phyloP scores from a whole-genome alignment of 2,329 filamentous ascomycete species.

The Aspergillus tubingensis region DNA sequence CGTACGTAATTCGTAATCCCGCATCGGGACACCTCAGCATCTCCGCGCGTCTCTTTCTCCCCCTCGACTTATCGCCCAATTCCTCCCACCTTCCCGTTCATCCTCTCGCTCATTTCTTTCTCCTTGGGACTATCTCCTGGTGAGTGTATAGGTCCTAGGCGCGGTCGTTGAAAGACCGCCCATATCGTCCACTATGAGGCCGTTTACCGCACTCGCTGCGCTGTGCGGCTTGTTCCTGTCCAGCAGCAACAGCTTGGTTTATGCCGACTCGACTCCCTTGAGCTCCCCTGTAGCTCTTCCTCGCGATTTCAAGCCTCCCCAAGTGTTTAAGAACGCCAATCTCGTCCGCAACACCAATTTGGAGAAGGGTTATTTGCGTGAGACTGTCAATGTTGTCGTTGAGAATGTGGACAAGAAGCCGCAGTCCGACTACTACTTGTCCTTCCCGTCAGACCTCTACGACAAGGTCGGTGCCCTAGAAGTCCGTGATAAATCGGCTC shows the following conservation, averaged over 20 bases:
- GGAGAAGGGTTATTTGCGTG: slow-evolving; percentile 88
- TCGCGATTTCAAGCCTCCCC: slow-evolving; percentile 72
- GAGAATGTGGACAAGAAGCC: slow-evolving; percentile 79
- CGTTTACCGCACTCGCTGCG: slow-evolving; percentile 39
- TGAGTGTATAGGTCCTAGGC: slow-evolving; percentile 23
- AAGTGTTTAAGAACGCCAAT: slow-evolving; percentile 92
- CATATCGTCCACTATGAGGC: slow-evolving; percentile 42
- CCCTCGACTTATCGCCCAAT: neutral
- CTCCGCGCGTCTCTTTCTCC: slow-evolving; percentile 23
- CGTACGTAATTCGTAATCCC: slow-evolving; percentile 27
- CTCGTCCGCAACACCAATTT: slow-evolving; percentile 86
- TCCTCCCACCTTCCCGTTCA: slow-evolving; percentile 6
- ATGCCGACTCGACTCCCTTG: slow-evolving; percentile 32
- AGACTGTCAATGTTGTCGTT: slow-evolving; percentile 90
- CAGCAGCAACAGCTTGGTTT: slow-evolving; percentile 36
- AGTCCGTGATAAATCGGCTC: slow-evolving; percentile 87
- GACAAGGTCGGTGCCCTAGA: slow-evolving; percentile 80
- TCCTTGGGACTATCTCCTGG: slow-evolving; percentile 21
- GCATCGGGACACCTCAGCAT: slow-evolving; percentile 43
- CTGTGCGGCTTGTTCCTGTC: slow-evolving; percentile 39
- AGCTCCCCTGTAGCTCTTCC: slow-evolving; percentile 40
- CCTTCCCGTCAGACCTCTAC: slow-evolving; percentile 76
- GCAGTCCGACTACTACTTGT: slow-evolving; percentile 88
- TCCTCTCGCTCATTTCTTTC: slow-evolving; percentile 15
- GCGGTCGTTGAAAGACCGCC: slow-evolving; percentile 30